Percentiles rank a stretch among this genome's conserved stretches.
phyloP scores from a whole-genome alignment of 2,329 filamentous ascomycete species.

The Knoxdaviesia proteae region DNA sequence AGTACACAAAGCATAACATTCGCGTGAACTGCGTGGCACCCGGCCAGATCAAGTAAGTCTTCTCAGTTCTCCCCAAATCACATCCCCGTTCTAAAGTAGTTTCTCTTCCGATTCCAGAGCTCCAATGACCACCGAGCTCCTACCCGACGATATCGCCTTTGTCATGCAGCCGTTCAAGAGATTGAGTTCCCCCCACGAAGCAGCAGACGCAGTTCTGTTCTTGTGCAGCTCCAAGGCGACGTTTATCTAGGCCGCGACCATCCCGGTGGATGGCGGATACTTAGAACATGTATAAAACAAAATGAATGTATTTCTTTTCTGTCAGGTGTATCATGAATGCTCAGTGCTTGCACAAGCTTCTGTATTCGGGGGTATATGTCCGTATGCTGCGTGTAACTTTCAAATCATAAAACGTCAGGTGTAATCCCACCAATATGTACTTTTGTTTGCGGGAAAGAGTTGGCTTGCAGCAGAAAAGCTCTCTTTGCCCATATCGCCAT shows the following conservation, averaged over 20 bases:
- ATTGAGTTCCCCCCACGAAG: slow-evolving; percentile 21
- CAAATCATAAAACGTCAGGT: neutral
- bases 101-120: slow-evolving; percentile 9
- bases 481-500: neutral
- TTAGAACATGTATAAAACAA: neutral
- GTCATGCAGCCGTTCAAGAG: slow-evolving; percentile 15
- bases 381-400: neutral
- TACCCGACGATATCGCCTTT: slow-evolving; percentile 12
- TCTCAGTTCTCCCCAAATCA: neutral
- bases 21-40: slow-evolving; percentile 24
- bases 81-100: neutral
- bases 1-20: slow-evolving; percentile 23
- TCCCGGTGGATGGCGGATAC: slow-evolving; percentile 24
- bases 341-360: too few species aligned
- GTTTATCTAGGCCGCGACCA: slow-evolving; percentile 20
- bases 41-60: slow-evolving; percentile 18
- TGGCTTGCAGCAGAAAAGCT: neutral
- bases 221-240: slow-evolving; percentile 21
- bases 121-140: slow-evolving; percentile 19
- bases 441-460: neutral
- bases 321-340: neutral
- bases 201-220: slow-evolving; percentile 24
- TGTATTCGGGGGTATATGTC: neutral
- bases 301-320: neutral
- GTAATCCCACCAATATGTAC: neutral